Evolutionary conservation across 2,329 filamentous ascomycete genomes (phyloP), one percentile per base, ranked within the genome.

Genomic region (Ceratocystis albifundus): DNA sequence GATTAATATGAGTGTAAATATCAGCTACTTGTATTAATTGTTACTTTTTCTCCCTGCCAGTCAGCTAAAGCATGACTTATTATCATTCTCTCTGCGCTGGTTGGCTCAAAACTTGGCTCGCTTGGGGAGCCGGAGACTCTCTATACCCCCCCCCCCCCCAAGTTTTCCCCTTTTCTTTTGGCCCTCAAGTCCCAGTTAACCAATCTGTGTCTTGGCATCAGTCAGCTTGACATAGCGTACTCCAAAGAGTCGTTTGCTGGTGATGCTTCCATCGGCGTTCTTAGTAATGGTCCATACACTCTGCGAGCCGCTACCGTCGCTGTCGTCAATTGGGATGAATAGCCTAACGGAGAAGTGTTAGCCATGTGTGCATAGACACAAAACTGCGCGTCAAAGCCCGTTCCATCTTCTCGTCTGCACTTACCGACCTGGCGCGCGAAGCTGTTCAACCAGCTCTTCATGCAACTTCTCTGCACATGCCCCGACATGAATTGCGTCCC

Each of bases 401-500:
- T 25, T n/a, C 48, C n/a, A n/a, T 53, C n/a, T 53, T 53, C 36
- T 15, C 12, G 36, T 41, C 36, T 41, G 36, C 36, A 72, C 77
- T 71, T 68, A 82, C 77, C 86, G 80, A 0, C 94, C 94, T 0
- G 93, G 93, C 2, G 82, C 77, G 69, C 84, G 85, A 70, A 99
- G 77, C 77, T 97, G 94, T 36, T 86, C 82, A 59, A 96, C 76
- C 70, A 97, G 76, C 68, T 83, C 82, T 20, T 82, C 73, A 73
- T 96, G 92, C 65, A 96, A 76, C 72, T 85, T 82, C 28, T 77
- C 82, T 0, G 93, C 93, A 6, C 90, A 89, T 0, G 94, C 94
- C 0, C 94, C 94, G 2, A 97, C 94, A 74, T 97, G 94, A 68
- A 99, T 97, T 1, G 89, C 92, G 80, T 97, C 90, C 80, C 93